These are phyloP conservation scores for Daldinia decipiens DNA, from an alignment of 495 filamentous ascomycete species.

Conservation along the genomic window DNA sequence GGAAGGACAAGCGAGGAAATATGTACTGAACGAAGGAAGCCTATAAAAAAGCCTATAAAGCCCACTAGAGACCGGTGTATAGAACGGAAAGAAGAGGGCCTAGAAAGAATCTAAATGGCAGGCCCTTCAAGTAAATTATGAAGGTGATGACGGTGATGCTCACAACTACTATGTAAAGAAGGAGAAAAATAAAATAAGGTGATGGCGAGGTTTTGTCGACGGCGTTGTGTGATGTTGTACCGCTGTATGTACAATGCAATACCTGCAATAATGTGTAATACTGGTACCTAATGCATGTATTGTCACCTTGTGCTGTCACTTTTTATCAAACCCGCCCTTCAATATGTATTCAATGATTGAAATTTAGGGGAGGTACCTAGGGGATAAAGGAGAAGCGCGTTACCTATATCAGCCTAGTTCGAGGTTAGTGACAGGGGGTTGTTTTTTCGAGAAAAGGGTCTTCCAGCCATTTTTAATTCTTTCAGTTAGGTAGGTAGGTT, in stretches of 20 bases:
- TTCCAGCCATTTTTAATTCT: constrained; percentile 42
- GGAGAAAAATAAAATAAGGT: constrained; percentile 36
- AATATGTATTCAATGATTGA: no score
- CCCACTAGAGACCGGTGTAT: constrained; percentile 27
- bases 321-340: constrained; percentile 25
- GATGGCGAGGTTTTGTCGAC: constrained; percentile 36
- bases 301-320: no score
- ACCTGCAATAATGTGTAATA: constrained; percentile 5
- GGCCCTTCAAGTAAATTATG: constrained; percentile 30
- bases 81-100: constrained; percentile 16
- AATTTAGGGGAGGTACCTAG: constrained; percentile 42
- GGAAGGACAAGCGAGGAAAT: constrained; percentile 6
- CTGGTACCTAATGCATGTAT: not conserved
- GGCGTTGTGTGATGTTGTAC: constrained; percentile 42
- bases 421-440: constrained; percentile 10
- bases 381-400: constrained; percentile 47
- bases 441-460: constrained; percentile 24
- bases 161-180: constrained; percentile 42
- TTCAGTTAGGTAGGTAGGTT: no score
- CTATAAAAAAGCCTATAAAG: constrained; percentile 15
- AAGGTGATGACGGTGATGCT: constrained; percentile 33
- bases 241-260: constrained; percentile 33
- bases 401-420: constrained; percentile 40
- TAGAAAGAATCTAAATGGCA: constrained; percentile 31
- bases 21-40: constrained; percentile 6